Conservation (phyloP, 1,284 basidiomycete species). For the Ustilago trichophora region DNA sequence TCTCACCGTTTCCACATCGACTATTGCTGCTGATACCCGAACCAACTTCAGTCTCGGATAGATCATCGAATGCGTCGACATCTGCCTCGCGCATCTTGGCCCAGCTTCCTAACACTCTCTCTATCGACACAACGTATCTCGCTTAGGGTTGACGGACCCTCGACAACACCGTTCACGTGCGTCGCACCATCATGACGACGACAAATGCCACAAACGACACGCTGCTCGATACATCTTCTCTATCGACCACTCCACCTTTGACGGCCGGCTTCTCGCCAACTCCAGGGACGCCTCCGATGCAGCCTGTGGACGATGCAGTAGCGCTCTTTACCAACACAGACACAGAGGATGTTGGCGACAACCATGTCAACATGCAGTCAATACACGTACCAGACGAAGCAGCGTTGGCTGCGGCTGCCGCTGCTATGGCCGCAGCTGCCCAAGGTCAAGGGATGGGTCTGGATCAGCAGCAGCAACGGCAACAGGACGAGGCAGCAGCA, state of each 20-base stretch:
- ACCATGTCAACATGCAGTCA: conserved; percentile 6
- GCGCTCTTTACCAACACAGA: background rate
- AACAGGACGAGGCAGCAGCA: too few species aligned
- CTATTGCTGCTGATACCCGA: too few species aligned
- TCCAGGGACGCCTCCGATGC: conserved; percentile 6
- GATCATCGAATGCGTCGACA: too few species aligned
- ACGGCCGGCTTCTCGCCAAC: too few species aligned
- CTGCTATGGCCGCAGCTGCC: conserved; percentile 43
- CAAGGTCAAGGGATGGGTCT: conserved; percentile 2
- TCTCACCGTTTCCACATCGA: too few species aligned
- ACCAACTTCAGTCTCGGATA: too few species aligned
- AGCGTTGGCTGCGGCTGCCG: conserved; percentile 39
- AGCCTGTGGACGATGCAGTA: background rate
- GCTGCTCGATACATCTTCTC: conserved; percentile 14
- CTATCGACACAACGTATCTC: background rate
- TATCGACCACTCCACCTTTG: background rate
- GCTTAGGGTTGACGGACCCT: conserved; percentile 32
- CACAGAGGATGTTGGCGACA: background rate
- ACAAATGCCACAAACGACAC: conserved; percentile 6
- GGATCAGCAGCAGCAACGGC: conserved; percentile 2
- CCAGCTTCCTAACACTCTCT: background rate
- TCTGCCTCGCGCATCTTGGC: background rate
- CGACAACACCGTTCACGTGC: conserved; percentile 23
- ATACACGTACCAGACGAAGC: conserved; percentile 33
- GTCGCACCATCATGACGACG: conserved; percentile 20